Percentiles rank a stretch among this genome's conserved stretches.
Conservation (phyloP, 805 yeast species). For the Candida pseudoglaebosa region DNA sequence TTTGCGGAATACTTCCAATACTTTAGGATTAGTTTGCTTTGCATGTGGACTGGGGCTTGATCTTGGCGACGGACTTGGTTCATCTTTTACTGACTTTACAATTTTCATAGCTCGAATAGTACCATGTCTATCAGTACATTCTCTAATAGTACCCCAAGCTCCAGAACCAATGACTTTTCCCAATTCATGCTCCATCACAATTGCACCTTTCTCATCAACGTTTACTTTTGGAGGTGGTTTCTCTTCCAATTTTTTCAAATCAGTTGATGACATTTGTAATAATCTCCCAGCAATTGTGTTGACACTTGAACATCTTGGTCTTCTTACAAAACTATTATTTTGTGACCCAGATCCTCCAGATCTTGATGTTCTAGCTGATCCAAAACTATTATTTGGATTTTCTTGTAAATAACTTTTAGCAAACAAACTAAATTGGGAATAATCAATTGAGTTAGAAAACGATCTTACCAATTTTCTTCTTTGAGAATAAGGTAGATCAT, state of each 20-base stretch:
- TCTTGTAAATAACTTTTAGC: constrained; percentile 34
- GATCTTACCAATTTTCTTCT: constrained; percentile 44
- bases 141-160: constrained; percentile 85
- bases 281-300: constrained; percentile 40
- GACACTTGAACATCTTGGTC: constrained; percentile 27
- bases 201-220: constrained; percentile 65
- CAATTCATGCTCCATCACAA: constrained; percentile 55
- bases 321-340: constrained; percentile 27
- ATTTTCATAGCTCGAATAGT: constrained; percentile 57
- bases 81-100: constrained; percentile 36
- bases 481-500: constrained; percentile 57
- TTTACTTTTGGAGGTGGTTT: constrained; percentile 25
- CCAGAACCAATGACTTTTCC: constrained; percentile 84
- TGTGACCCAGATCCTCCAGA: constrained; percentile 13
- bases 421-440: constrained; percentile 39
- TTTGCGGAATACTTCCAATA: constrained; percentile 56
- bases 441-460: constrained; percentile 37
- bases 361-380: constrained; percentile 19
- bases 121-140: constrained; percentile 45
- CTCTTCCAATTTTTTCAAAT: constrained; percentile 24
- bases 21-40: constrained; percentile 39
- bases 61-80: constrained; percentile 7
- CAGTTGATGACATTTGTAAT: constrained; percentile 35
- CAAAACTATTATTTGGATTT: constrained; percentile 12
- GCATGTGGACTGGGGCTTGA: constrained; percentile 4